phyloP scores from a whole-genome alignment of 805 yeast species.

The Teunomyces panamensis region DNA sequence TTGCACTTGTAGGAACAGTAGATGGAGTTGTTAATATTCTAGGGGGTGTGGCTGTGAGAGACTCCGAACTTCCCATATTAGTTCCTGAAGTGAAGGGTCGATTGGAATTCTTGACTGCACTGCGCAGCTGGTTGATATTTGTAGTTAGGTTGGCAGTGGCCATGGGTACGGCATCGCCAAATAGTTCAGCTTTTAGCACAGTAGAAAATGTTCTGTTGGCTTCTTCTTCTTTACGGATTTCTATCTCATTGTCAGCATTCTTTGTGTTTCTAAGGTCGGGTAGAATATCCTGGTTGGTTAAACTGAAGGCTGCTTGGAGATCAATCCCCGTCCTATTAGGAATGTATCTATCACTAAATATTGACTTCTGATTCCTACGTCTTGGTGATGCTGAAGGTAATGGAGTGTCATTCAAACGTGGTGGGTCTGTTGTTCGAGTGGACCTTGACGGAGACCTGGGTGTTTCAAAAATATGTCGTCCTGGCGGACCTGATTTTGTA shows the following conservation, averaged over 20 bases:
- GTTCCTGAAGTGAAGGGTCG: conserved; percentile 20
- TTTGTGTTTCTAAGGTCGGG: conserved; percentile 31
- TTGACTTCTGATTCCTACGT: conserved; percentile 43
- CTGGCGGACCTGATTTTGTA: not conserved
- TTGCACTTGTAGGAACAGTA: conserved; percentile 1
- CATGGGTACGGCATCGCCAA: conserved; percentile 79
- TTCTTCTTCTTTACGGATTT: conserved; percentile 67
- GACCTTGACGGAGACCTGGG: conserved; percentile 44
- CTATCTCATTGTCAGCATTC: conserved; percentile 56
- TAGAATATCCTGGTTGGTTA: conserved; percentile 44
- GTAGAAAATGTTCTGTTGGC: conserved; percentile 86
- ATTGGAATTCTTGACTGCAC: conserved; percentile 5
- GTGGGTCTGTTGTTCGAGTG: conserved; percentile 37
- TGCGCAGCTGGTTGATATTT: not conserved
- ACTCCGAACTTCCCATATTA: not conserved
- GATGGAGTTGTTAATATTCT: not conserved
- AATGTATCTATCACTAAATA: conserved; percentile 81
- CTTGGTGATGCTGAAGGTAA: conserved; percentile 46
- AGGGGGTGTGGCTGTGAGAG: conserved; percentile 1
- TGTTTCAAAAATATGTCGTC: conserved; percentile 27
- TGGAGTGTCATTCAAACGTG: conserved; percentile 28
- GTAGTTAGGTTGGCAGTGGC: conserved; percentile 34
- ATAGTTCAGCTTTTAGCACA: conserved; percentile 82
- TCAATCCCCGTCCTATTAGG: conserved; percentile 87
- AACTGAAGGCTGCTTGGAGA: conserved; percentile 77